Evolutionary conservation across 2,329 filamentous ascomycete species (phyloP), one percentile per base, ranked within the genome.

Genomic region (Tothia fuscella): DNA sequence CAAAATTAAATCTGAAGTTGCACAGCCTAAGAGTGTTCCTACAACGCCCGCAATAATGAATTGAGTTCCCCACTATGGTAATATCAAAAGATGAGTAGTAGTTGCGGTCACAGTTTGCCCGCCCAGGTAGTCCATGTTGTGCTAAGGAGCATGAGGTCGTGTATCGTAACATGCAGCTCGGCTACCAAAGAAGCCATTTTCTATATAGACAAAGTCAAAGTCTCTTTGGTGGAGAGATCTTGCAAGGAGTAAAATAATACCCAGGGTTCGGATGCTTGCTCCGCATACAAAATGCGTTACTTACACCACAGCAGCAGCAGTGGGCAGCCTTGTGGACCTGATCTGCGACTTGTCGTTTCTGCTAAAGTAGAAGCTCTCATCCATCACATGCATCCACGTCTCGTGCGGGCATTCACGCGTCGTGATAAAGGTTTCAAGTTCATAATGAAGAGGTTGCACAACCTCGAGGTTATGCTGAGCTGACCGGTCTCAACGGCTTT

Each of bases 311-410:
- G 20, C 20, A n/a, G n/a, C n/a, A n/a, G n/a, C n/a, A n/a, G n/a
- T n/a, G 20, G 7, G 24, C 34, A 37, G 34, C 34, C 34, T 37
- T 37, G 34, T 25, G 20, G 20, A 25, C 34, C 26, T 16, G 1
- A 37, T 37, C 34, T 37, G 34, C 34, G 19, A 24, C 34, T 37
- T 24, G 34, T 16, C 12, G 34, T 36, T 36, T 36, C 34, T 36
- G 34, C 34, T 36, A 36, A 14, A 36, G 34, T 25, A 25, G 10
- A 14, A 13, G 33, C 5, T 22, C 33, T 9, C 17, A 12, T 6
- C 14, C 19, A 12, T 34, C 33, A 36, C 33, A 22, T 36, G 19
- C 19, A 22, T 13, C 13, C 19, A n/a, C n/a, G n/a, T n/a, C n/a
- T n/a, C n/a, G n/a, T n/a, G n/a, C n/a, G n/a, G n/a, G n/a, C n/a